Evolutionary conservation across 495 filamentous ascomycete species (phyloP), one percentile per base, ranked within the genome.

Genomic region (Hypoxylon lenormandii): DNA sequence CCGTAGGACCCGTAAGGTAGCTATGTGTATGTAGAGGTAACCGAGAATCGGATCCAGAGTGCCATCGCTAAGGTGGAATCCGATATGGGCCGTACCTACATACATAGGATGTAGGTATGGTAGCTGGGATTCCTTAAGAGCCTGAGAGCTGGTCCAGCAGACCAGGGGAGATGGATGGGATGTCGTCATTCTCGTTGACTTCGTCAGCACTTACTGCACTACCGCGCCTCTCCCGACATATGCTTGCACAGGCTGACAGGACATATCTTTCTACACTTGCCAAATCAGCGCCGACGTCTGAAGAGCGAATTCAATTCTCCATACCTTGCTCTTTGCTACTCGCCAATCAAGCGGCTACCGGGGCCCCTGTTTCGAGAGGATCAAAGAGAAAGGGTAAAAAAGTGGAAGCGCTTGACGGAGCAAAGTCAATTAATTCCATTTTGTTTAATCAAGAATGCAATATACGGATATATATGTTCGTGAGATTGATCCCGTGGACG

Each of bases 131-230:
- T 7, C 7, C 26, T 28, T 28, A 28, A 28, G 40, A n/a, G n/a
- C n/a, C n/a, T n/a, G n/a, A n/a, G n/a, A 10, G 16, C 42, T 45
- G 42, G 30, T 5, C 16, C 42, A 45, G 42, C n/a, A n/a, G n/a
- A n/a, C n/a, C n/a, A n/a, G 48, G 38, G 53, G 55, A 40, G 65
- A 55, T 65, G 55, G 61, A 52, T 61, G 51, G 48, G 48, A 70
- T 66, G 61, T 70, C 68, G 68, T 70, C 68, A 70, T 66, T 66
- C 38, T 70, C 68, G 61, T 66, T n/a, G 38, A 56, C 60, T 55
- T 62, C 42, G 68, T 70, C 52, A 66, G 57, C 56, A 52, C 54
- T n/a, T 45, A 43, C 19, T 48, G 51, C 61, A 61, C 67, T 51
- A 52, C 51, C 50, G 55, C 45, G 56, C 60, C 60, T 66, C 51